Conservation (phyloP, 2,329 filamentous ascomycete species). For the Calonectria hongkongensis region DNA sequence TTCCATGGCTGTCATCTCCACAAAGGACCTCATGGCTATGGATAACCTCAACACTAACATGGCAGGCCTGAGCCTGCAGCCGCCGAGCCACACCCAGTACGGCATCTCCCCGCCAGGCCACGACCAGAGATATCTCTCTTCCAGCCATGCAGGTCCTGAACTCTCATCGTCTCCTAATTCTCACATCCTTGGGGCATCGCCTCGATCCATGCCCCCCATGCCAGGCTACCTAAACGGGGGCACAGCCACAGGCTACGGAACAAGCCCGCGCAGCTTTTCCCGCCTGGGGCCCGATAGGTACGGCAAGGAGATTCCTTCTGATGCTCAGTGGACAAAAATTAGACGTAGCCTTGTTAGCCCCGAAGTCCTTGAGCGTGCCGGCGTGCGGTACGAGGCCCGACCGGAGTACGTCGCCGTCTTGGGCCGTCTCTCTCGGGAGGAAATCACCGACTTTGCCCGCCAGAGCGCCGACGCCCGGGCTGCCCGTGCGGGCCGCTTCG, state of each 20-base stretch:
- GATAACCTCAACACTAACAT: constrained; percentile 65
- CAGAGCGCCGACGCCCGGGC: constrained; percentile 69
- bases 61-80: constrained; percentile 64
- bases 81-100: constrained; percentile 56
- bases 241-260: constrained; percentile 52
- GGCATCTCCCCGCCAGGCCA: constrained; percentile 58
- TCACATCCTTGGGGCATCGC: constrained; percentile 60
- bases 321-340: constrained; percentile 77
- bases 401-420: constrained; percentile 78
- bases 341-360: constrained; percentile 73
- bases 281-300: constrained; percentile 74
- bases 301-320: constrained; percentile 72
- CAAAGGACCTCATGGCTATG: constrained; percentile 70
- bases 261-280: constrained; percentile 56
- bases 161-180: constrained; percentile 59
- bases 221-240: constrained; percentile 51
- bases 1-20: constrained; percentile 71
- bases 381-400: constrained; percentile 76
- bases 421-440: constrained; percentile 70
- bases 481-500: constrained; percentile 63
- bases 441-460: constrained; percentile 72
- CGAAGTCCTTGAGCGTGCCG: constrained; percentile 73
- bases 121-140: constrained; percentile 59
- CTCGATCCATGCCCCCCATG: constrained; percentile 63
- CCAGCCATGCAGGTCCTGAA: constrained; percentile 58